phyloP scores from a whole-genome alignment of 495 filamentous ascomycete genomes.

The Penicillium crystallinum region DNA sequence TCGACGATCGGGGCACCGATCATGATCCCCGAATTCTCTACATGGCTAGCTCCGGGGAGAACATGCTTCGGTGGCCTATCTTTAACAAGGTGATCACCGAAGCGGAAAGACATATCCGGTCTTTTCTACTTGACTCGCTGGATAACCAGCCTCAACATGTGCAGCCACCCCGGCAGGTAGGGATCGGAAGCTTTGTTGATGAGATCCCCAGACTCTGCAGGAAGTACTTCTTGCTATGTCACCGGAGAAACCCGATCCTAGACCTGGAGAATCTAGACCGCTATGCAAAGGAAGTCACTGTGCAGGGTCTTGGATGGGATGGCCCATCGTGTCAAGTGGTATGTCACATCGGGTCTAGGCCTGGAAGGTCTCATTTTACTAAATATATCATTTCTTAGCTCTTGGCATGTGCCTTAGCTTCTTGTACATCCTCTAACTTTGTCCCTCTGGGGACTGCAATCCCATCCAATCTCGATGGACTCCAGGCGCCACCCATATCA shows the following conservation, averaged over 20 bases:
- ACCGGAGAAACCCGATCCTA: constrained; percentile 20
- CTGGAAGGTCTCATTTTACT: not conserved
- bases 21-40: constrained; percentile 23
- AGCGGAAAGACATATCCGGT: constrained; percentile 21
- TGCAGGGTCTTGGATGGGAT: constrained; percentile 25
- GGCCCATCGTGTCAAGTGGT: constrained; percentile 28
- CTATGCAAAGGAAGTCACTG: constrained; percentile 22
- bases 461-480: constrained; percentile 16
- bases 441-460: constrained; percentile 9
- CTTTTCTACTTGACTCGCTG: constrained; percentile 24
- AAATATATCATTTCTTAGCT: constrained; percentile 10
- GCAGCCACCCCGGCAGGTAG: constrained; percentile 11
- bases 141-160: constrained; percentile 6
- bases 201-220: constrained; percentile 16
- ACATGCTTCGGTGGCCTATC: constrained; percentile 27
- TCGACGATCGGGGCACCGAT: constrained; percentile 15
- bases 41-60: constrained; percentile 22
- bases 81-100: constrained; percentile 20
- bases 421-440: constrained; percentile 11
- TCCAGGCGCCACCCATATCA: constrained; percentile 15
- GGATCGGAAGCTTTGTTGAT: constrained; percentile 12
- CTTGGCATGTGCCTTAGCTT: constrained; percentile 24
- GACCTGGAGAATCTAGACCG: constrained; percentile 18
- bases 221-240: constrained; percentile 17
- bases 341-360: not conserved